These are phyloP conservation scores for Pleurotus djamor DNA, from an alignment of 768 basidiomycete genomes.

Conservation along the genomic window DNA sequence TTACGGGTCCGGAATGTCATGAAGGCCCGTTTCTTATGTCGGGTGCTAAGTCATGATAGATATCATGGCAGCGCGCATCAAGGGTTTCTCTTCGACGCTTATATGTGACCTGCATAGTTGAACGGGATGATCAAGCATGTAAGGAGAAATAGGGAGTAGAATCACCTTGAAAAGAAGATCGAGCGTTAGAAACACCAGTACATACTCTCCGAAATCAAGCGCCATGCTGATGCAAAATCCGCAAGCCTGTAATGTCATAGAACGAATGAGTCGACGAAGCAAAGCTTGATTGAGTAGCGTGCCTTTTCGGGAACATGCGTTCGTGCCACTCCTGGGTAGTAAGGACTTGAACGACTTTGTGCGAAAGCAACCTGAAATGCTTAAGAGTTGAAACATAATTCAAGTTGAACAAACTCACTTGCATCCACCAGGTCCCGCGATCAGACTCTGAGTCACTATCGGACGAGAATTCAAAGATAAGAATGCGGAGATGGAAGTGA, in stretches of 20 bases:
- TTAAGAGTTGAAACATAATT: background rate
- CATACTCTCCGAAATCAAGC: slow-evolving; percentile 8
- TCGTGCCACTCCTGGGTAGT: background rate
- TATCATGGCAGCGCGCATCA: background rate
- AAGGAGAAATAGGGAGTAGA: background rate
- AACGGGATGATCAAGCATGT: background rate
- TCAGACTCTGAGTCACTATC: background rate
- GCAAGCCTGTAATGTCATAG: background rate
- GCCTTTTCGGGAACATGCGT: background rate
- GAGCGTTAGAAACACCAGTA: slow-evolving; percentile 7
- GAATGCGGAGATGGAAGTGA: background rate
- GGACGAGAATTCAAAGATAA: background rate
- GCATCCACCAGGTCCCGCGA: background rate
- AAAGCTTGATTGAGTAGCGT: too few species aligned
- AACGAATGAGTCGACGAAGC: background rate
- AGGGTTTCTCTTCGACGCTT: background rate
- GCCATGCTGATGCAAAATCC: slow-evolving; percentile 10
- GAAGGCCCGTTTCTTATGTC: too few species aligned
- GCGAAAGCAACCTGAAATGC: background rate
- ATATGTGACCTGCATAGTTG: background rate
- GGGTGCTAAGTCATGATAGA: background rate
- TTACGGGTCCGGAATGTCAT: too few species aligned
- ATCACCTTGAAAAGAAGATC: slow-evolving; percentile 8
- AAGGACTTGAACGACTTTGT: slow-evolving; percentile 3
- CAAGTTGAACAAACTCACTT: background rate